phyloP scores from a whole-genome alignment of 257 asterid species.

The Przewalskia tangutica region DNA sequence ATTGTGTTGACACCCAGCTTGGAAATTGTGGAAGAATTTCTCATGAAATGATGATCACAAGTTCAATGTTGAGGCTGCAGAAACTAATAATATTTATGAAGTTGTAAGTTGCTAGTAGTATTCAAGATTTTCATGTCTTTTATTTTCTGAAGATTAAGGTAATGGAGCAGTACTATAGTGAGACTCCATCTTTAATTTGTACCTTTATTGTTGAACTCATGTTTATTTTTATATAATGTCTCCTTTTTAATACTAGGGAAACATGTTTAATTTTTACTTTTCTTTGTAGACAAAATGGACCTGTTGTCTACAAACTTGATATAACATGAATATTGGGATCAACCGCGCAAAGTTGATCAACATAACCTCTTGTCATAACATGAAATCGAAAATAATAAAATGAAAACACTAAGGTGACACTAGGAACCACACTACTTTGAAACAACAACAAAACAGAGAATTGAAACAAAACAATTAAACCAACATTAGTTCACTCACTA shows the following conservation, averaged over 20 bases:
- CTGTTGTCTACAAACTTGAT: background rate
- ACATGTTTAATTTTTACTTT: too few species aligned
- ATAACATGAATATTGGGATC: background rate
- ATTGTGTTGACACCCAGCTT: background rate
- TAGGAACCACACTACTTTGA: background rate
- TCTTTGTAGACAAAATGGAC: too few species aligned
- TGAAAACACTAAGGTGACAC: background rate
- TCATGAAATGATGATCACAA: background rate
- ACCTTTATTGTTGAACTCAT: too few species aligned
- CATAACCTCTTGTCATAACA: background rate
- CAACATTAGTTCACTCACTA: background rate
- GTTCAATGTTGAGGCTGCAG: too few species aligned
- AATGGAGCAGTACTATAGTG: too few species aligned
- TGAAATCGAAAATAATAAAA: background rate
- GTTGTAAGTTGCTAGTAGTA: too few species aligned
- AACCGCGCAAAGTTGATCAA: background rate
- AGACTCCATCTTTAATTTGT: too few species aligned
- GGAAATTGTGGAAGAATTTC: background rate
- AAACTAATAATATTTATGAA: too few species aligned
- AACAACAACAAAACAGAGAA: background rate
- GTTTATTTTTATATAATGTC: too few species aligned
- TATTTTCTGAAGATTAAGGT: too few species aligned
- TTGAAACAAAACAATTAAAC: background rate
- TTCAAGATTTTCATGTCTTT: too few species aligned
- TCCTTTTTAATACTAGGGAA: too few species aligned